A percentile compares a stretch with the other conserved stretches of the same genome.
phyloP scores from a whole-genome alignment of 2,329 filamentous ascomycete genomes.

The Nannizziopsis arthrosporioides region DNA sequence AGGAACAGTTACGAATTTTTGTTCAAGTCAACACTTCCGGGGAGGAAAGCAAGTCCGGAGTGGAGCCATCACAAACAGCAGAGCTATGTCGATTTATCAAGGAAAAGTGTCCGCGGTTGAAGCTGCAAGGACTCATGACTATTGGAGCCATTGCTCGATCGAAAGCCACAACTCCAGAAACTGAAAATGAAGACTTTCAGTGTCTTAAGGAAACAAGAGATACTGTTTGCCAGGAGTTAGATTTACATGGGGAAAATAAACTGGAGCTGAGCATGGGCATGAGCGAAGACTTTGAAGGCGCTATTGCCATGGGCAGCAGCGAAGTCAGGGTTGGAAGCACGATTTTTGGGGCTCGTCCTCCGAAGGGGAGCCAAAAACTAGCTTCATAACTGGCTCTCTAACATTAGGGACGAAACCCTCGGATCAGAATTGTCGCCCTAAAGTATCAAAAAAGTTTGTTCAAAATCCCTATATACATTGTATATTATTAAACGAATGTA shows the following conservation, averaged over 20 bases:
- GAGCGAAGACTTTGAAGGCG: constrained; percentile 91
- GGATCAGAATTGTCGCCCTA: too few relatives aligned
- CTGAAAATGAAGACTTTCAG: constrained; percentile 85
- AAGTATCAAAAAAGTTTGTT: constrained; percentile 51
- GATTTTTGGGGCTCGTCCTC: constrained; percentile 77
- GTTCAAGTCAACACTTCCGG: constrained; percentile 94
- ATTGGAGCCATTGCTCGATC: constrained; percentile 89
- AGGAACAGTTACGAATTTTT: constrained; percentile 54
- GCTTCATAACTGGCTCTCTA: too few relatives aligned
- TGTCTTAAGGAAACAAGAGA: constrained; percentile 58
- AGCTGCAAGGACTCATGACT: constrained; percentile 81
- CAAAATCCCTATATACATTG: constrained; percentile 10
- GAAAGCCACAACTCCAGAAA: constrained; percentile 57
- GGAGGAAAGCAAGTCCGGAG: constrained; percentile 74
- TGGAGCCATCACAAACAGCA: constrained; percentile 52
- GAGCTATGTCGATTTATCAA: constrained; percentile 59
- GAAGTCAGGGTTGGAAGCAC: constrained; percentile 89
- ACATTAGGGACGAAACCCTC: too few relatives aligned
- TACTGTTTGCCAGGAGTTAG: constrained; percentile 52
- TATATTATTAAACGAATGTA: constrained; percentile 7
- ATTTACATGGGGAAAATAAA: constrained; percentile 35
- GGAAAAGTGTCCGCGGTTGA: constrained; percentile 59
- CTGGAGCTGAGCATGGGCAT: constrained; percentile 96
- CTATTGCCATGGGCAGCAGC: constrained; percentile 67
- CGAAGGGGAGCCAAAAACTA: constrained; percentile 42